Evolutionary conservation across 129 eudicot species (phyloP), one percentile per base, ranked within the genome.

Genomic region (Tagetes patula): DNA sequence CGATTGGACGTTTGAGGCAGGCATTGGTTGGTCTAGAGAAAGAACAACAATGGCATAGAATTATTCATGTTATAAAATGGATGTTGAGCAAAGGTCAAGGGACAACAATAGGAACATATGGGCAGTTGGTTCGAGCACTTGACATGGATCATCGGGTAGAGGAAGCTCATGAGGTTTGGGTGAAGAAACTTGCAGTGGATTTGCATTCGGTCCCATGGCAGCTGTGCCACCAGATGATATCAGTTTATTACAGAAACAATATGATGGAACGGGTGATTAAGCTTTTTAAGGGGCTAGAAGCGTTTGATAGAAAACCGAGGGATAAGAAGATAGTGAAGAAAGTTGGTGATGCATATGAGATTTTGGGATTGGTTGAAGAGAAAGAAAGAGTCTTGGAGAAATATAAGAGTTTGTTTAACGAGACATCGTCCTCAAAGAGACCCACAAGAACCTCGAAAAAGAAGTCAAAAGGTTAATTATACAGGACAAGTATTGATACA

Each of bases 71-170:
- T 43, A 87, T 87, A 11, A 91, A 91, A 72, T 91, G 97, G 95
- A 87, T 91, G 85, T 72, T 91, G 56, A 87, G 95, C 81, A 91
- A 91, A 77, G 97, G 97, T 50, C 97, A 91, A 76, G 95, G 95
- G 50, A 91, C 81, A 42, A 91, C 97, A n/a, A 54, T 77, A 66
- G 89, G 88, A 30, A 88, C 95, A 42, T 91, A 91, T 6, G 86
- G 83, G 68, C 91, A 91, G 78, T 73, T 91, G 66, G 85, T 91
- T 8, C 77, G 75, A 11, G 97, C 97, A 43, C 72, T 91, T 11
- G 97, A 91, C 68, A 91, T 76, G 91, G 96, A 90, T 74, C 80
- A 61, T 49, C 59, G 89, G 74, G 87, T 76, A 2, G 87, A 83
- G 67, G 96, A 90, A 77, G 96, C 96, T 31, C 87, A 85, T 43